Base-by-base conservation (phyloP, 2,329 filamentous ascomycete species). In the Atkinsonella hypoxylon region DNA sequence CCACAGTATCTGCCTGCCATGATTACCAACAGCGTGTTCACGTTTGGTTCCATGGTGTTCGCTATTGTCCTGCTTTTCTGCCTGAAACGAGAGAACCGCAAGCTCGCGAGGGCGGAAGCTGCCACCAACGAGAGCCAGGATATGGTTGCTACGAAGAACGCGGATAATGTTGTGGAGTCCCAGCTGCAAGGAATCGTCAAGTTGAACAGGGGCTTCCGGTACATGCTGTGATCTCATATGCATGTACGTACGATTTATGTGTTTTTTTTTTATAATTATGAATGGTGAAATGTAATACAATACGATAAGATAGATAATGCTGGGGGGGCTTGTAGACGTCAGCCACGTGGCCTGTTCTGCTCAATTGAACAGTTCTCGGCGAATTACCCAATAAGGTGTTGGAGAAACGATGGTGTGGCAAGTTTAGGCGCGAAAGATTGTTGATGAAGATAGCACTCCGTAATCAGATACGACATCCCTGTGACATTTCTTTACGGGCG, bases 1-100 rank as follows among this genome's bases (percentile, higher is more conserved):
- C 50, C 46, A 17, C 50, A 48, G 18, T 51, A 51, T 26, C 34
- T 51, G 34, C 45, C 50, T 10, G 50, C 50, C 45, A 51, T 51
- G 50, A 48, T 51, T 31, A 32, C 50, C 50, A 51, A 51, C 32
- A 36, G 45, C 46, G 45, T 36, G 4, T 51, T 51, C n/a, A 41
- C 45, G 3, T 48, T 48, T 18, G 40, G 18, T 17, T 48, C 50
- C 9, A 45, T 51, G 4, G 50, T 22, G 6, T 48, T 36, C 26
- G 50, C 40, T 10, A 42, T 44, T 1, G 31, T 40, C n/a, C 4
- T 51, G n/a, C 46, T 51, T 18, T 41, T 45, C 17, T 48, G 50
- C 41, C 36, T 51, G 45, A 51, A 45, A 22, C 39, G 46, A 40
- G 50, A 51, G 44, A 51, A 51, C 20, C 30, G 20, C 13, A 48